Evolutionary conservation across 2,329 filamentous ascomycete genomes (phyloP).

Genomic region (Aureobasidium sp.): DNA sequence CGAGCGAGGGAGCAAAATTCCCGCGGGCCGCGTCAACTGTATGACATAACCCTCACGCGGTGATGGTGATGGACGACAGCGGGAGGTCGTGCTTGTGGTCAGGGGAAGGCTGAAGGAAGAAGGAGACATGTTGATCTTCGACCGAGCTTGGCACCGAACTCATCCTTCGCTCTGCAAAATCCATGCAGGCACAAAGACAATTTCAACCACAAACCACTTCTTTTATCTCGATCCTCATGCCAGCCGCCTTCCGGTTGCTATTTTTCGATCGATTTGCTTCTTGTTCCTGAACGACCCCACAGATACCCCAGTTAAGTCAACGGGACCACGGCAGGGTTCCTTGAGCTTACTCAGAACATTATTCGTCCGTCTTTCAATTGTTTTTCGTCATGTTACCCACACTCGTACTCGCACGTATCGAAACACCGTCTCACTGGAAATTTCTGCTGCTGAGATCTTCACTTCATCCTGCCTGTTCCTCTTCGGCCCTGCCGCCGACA

Average conservation of each 20-base stretch:
- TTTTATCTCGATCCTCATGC: background rate
- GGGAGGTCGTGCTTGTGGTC: conserved; percentile 5
- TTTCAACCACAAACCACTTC: background rate
- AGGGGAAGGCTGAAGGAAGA: conserved; percentile 5
- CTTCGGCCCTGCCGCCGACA: background rate
- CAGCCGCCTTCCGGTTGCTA: conserved; percentile 6
- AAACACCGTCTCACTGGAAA: background rate
- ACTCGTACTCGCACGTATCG: conserved; percentile 7
- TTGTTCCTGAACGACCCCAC: conserved; percentile 4
- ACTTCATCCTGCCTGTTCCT: background rate
- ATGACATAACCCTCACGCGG: conserved; percentile 1
- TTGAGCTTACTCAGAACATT: background rate
- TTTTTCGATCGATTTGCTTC: background rate
- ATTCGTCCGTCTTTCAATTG: background rate
- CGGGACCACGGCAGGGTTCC: conserved; percentile 2
- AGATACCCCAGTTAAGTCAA: background rate
- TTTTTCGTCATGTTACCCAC: conserved; percentile 11
- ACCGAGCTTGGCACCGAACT: background rate
- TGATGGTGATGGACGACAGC: conserved; percentile 10
- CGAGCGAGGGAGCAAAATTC: background rate
- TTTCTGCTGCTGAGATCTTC: background rate
- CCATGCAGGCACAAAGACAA: conserved; percentile 1
- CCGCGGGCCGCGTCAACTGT: conserved; percentile 10
- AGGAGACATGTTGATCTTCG: background rate
- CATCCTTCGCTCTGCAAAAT: background rate